phyloP scores from a whole-genome alignment of 2,329 filamentous ascomycete genomes.

The Epichloe elymi region DNA sequence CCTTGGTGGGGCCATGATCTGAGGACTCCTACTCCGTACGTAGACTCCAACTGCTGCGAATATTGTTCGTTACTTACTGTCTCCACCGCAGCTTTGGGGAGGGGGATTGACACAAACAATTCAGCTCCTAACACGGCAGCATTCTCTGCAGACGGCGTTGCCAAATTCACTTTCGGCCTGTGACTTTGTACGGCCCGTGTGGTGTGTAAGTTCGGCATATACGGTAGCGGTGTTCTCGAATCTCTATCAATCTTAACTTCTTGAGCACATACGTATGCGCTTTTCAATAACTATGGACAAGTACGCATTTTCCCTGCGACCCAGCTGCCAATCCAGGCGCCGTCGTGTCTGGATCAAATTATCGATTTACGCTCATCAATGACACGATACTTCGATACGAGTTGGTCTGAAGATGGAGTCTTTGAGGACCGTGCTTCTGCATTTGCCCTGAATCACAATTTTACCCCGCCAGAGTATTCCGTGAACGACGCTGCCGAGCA shows the following conservation, averaged over 20 bases:
- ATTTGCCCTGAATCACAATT: slow-evolving; percentile 40
- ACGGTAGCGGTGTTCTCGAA: too few relatives aligned
- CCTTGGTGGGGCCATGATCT: background rate
- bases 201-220: too few relatives aligned
- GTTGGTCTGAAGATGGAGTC: slow-evolving; percentile 44
- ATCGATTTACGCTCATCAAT: slow-evolving; percentile 46
- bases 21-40: too few relatives aligned
- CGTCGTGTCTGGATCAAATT: slow-evolving; percentile 19
- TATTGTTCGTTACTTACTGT: too few relatives aligned
- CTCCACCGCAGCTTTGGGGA: too few relatives aligned
- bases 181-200: too few relatives aligned
- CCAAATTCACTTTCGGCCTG: too few relatives aligned
- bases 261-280: background rate
- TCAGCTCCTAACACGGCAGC: too few relatives aligned
- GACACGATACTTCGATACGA: slow-evolving; percentile 46
- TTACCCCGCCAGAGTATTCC: slow-evolving; percentile 27
- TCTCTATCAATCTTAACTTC: too few relatives aligned
- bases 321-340: slow-evolving; percentile 1
- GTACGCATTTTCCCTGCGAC: slow-evolving; percentile 3
- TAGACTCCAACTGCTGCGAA: too few relatives aligned
- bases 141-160: too few relatives aligned
- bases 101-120: too few relatives aligned
- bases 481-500: slow-evolving; percentile 30
- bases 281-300: background rate
- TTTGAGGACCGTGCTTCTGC: slow-evolving; percentile 51